Conservation (phyloP, 306 rosid genomes). For the Astragalus membranaceus region DNA sequence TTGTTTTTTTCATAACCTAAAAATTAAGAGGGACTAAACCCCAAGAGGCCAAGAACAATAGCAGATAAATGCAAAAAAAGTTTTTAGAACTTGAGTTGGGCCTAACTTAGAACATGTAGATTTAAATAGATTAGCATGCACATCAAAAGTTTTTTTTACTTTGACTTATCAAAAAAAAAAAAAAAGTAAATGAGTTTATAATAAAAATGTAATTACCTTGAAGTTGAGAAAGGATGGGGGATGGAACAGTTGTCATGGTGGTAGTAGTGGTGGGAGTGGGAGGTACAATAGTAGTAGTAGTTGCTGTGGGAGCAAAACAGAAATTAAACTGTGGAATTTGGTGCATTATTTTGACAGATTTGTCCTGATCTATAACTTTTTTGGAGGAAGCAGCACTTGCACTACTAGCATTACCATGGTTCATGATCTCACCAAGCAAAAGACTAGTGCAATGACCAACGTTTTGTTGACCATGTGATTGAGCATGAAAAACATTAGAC, state of each 20-base stretch:
- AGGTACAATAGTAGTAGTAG: conserved; percentile 9
- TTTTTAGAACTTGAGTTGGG: too few relatives aligned
- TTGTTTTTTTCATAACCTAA: too few relatives aligned
- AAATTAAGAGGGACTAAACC: too few relatives aligned
- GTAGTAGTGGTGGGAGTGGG: conserved; percentile 1
- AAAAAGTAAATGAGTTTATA: too few relatives aligned
- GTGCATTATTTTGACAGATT: conserved; percentile 27
- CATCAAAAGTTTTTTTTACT: too few relatives aligned
- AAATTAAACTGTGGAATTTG: conserved; percentile 36
- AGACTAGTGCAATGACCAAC: conserved; percentile 54
- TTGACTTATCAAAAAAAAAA: too few relatives aligned
- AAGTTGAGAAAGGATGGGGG: conserved; percentile 34
- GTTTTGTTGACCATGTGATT: conserved; percentile 15
- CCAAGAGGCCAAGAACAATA: too few relatives aligned
- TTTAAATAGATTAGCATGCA: too few relatives aligned
- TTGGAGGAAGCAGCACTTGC: conserved; percentile 18
- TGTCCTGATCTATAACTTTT: conserved; percentile 35
- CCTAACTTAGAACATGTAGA: too few relatives aligned
- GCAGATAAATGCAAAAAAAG: too few relatives aligned
- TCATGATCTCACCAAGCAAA: conserved; percentile 62
- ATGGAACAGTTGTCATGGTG: conserved; percentile 34
- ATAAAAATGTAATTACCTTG: conserved; percentile 41
- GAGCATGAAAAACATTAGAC: conserved; percentile 36
- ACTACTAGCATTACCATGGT: conserved; percentile 9
- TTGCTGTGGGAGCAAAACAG: conserved; percentile 23